phyloP scores from a whole-genome alignment of 495 filamentous ascomycete species.

The Neurospora hispaniola region DNA sequence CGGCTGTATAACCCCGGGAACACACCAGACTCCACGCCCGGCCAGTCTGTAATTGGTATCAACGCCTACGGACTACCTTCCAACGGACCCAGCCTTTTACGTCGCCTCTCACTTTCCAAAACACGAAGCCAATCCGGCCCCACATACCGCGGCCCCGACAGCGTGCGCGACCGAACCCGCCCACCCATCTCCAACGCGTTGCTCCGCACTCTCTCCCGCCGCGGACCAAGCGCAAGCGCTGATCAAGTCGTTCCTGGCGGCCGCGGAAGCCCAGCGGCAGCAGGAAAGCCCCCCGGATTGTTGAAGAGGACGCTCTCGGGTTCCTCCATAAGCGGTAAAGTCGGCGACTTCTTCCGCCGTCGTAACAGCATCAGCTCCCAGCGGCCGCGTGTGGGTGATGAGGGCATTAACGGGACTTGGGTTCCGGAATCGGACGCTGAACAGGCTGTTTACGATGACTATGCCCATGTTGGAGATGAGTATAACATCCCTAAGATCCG shows the following conservation, averaged over 20 bases:
- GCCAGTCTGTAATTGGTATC: constrained; percentile 28
- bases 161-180: constrained; percentile 18
- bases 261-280: constrained; percentile 22
- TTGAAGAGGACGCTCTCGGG: constrained; percentile 40
- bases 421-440: constrained; percentile 29
- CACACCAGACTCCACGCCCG: constrained; percentile 60
- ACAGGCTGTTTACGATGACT: constrained; percentile 14
- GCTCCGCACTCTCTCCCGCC: constrained; percentile 30
- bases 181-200: constrained; percentile 23
- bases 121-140: constrained; percentile 9
- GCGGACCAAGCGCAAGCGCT: constrained; percentile 20
- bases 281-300: constrained; percentile 49
- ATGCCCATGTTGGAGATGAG: background rate
- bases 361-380: constrained; percentile 39
- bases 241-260: constrained; percentile 30
- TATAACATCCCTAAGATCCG: constrained; percentile 3
- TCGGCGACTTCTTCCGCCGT: constrained; percentile 39
- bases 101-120: constrained; percentile 28
- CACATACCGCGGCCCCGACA: constrained; percentile 18
- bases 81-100: constrained; percentile 21
- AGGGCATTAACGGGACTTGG: constrained; percentile 43
- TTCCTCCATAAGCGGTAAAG: constrained; percentile 13
- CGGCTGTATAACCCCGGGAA: constrained; percentile 65
- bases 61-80: constrained; percentile 22
- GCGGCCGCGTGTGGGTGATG: constrained; percentile 23